Base-by-base conservation (phyloP, 2,329 filamentous ascomycete species). In the Ascochyta fabae region DNA sequence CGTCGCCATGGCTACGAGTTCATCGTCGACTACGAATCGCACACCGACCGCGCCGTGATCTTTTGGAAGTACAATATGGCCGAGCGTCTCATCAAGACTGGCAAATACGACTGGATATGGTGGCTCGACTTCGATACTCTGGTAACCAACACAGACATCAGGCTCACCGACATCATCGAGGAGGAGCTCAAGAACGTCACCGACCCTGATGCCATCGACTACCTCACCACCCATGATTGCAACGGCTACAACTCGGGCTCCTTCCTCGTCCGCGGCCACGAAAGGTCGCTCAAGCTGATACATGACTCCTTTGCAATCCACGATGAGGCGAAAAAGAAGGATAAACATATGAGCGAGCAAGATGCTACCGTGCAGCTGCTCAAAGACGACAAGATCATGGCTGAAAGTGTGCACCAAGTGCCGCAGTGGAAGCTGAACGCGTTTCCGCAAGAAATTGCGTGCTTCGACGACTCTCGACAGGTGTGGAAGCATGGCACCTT, bases 121-220 rank as follows among this genome's bases (percentile, higher is more conserved):
- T 78, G 75, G 74, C 58, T 78, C 9, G 76, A 78, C 58, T 76
- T 76, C 39, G 76, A 78, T 56, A 77, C 75, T 0, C 60, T 78
- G 15, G 71, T 78, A 57, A 78, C 74, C 13, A 77, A 78, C 47
- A 76, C 73, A 15, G 62, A 67, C 4, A 71, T 74, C 53, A 69
- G 67, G 39, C 41, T 78, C 24, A 61, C 67, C 8, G 67, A 75
- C 41, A 68, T 79, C 43, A 73, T 79, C 36, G 54, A 68, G 10
- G 69, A 75, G 15, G 66, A 65, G 12, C 59, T 78, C 12, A 55
- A 49, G 7, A 73, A 73, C 15, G 62, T 59, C 2, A 67, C 71
- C 2, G 58, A 67, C 26, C 65, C 72, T 0, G 66, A 73, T 9
- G 56, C 71, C 1, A 68, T 78, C 48, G 73, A 78, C 47, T 74